These are phyloP conservation scores for Trichoderma polysporum DNA, from an alignment of 2,329 filamentous ascomycete genomes.

Conservation along the genomic window DNA sequence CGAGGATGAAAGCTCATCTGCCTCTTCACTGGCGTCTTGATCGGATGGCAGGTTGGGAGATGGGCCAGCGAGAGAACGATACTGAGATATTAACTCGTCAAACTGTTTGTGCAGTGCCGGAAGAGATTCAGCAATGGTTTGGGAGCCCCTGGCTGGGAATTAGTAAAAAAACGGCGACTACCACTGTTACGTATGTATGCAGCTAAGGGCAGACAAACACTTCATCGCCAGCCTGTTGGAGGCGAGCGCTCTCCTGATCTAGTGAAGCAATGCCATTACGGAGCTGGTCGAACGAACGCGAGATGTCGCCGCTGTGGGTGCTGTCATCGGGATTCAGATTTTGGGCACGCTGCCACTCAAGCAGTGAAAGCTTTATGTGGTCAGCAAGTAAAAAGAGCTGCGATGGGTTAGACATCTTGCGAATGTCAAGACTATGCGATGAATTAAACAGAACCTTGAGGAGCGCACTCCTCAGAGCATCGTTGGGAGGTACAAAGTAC, in stretches of 20 bases:
- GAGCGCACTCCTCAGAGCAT: neutral
- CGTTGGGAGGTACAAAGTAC: neutral
- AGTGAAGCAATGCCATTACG: slow-evolving; percentile 74
- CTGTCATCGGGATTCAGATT: slow-evolving; percentile 75
- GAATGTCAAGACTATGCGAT: neutral
- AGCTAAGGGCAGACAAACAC: slow-evolving; percentile 44
- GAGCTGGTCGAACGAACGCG: slow-evolving; percentile 82
- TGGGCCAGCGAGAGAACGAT: slow-evolving; percentile 61
- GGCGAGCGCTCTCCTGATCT: slow-evolving; percentile 60
- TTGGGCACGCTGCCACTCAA: slow-evolving; percentile 85
- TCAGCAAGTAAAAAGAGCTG: slow-evolving; percentile 93
- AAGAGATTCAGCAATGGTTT: slow-evolving; percentile 62
- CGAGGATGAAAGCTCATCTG: neutral
- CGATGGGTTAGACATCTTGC: slow-evolving; percentile 51
- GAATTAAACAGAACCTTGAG: neutral
- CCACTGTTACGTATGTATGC: neutral
- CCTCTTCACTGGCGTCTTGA: neutral
- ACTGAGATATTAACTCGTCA: slow-evolving; percentile 75
- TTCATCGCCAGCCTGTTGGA: slow-evolving; percentile 64
- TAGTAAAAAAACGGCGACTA: neutral
- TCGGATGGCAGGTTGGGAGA: slow-evolving; percentile 39
- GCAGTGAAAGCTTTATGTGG: slow-evolving; percentile 92
- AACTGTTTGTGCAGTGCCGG: slow-evolving; percentile 70
- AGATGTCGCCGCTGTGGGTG: slow-evolving; percentile 85
- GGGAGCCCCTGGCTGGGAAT: slow-evolving; percentile 42